Evolutionary conservation across 768 basidiomycete species (phyloP).

Genomic region (Pleurotus giganteus): DNA sequence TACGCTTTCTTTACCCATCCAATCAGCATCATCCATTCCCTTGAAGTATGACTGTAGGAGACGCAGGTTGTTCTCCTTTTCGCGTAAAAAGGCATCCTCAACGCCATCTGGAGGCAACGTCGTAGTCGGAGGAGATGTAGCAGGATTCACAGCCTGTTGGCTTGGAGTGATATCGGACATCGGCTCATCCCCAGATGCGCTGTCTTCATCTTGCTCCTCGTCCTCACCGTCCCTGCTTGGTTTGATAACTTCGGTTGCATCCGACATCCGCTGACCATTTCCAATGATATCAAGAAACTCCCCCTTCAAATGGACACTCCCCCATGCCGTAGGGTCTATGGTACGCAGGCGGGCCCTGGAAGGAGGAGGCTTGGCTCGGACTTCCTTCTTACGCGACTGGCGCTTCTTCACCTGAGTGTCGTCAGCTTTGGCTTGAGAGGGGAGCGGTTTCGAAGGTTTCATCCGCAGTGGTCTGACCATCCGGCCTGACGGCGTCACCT

Average conservation of each 20-base stretch:
- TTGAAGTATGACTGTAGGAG: slow-evolving; percentile 57
- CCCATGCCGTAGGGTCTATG: slow-evolving; percentile 75
- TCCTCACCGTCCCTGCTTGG: slow-evolving; percentile 16
- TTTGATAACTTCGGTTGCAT: slow-evolving; percentile 14
- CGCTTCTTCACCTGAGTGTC: slow-evolving; percentile 14
- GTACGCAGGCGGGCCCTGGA: slow-evolving; percentile 56
- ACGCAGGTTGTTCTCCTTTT: slow-evolving; percentile 44
- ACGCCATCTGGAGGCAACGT: slow-evolving; percentile 10
- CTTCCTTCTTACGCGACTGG: slow-evolving; percentile 30
- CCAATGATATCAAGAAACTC: slow-evolving; percentile 50
- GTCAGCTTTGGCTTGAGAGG: slow-evolving; percentile 25
- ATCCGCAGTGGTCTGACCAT: slow-evolving; percentile 67
- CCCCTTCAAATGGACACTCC: slow-evolving; percentile 68
- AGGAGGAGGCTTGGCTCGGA: slow-evolving; percentile 47
- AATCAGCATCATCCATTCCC: slow-evolving; percentile 42
- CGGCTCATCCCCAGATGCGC: slow-evolving; percentile 10
- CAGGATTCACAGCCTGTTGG: neutral
- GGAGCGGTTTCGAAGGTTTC: slow-evolving; percentile 64
- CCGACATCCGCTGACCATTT: slow-evolving; percentile 13
- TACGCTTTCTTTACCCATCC: slow-evolving; percentile 59
- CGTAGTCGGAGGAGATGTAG: slow-evolving; percentile 3
- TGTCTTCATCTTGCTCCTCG: slow-evolving; percentile 14
- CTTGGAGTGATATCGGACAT: neutral
- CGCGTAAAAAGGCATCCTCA: slow-evolving; percentile 33
- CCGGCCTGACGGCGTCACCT: slow-evolving; percentile 62